A percentile compares a stretch with the other conserved stretches of the same genome.
phyloP scores from a whole-genome alignment of 2,329 filamentous ascomycete species.

The Fusarium xyrophilum region DNA sequence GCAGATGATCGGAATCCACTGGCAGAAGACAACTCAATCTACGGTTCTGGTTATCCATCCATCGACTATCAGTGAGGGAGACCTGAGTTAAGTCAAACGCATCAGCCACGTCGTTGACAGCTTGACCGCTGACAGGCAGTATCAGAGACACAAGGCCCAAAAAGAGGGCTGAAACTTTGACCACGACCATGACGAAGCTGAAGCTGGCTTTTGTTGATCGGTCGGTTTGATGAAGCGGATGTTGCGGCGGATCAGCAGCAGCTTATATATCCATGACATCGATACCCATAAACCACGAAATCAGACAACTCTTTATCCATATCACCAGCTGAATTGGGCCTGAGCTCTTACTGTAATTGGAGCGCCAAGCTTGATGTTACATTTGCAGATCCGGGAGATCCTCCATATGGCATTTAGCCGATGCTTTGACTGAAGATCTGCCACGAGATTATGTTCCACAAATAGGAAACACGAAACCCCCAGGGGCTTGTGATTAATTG shows the following conservation, averaged over 20 bases:
- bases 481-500: neutral
- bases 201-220: neutral
- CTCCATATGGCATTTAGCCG: neutral
- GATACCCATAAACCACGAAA: too few species aligned
- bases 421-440: neutral
- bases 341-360: constrained; percentile 6
- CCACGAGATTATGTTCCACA: constrained; percentile 12
- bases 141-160: neutral
- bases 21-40: constrained; percentile 25
- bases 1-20: constrained; percentile 13
- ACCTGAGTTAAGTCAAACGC: constrained; percentile 19
- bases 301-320: neutral
- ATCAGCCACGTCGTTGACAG: constrained; percentile 5
- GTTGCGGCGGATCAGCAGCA: neutral
- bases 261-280: neutral
- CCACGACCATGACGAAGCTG: constrained; percentile 4
- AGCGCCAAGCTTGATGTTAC: constrained; percentile 16
- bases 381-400: constrained; percentile 22
- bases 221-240: neutral
- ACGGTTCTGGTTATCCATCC: constrained; percentile 31
- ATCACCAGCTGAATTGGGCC: neutral
- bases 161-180: constrained; percentile 8
- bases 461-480: neutral
- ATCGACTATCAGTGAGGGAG: constrained; percentile 25
- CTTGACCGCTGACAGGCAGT: neutral